Conservation (phyloP, 2,329 filamentous ascomycete genomes). For the Pseudocercospora vitis region DNA sequence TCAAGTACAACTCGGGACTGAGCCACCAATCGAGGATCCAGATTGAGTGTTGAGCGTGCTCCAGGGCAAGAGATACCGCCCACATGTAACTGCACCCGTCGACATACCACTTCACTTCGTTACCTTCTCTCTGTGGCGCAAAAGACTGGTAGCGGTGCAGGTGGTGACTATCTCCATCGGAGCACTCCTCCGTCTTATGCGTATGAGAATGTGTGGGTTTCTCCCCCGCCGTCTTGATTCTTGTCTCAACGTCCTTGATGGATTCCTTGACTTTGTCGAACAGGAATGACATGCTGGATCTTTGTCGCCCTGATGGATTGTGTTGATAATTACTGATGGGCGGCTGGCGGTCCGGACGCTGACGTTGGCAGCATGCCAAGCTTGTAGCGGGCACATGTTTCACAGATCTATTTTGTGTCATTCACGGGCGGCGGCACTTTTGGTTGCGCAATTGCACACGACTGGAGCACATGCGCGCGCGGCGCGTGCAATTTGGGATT, state of each 20-base stretch:
- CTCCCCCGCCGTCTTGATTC: conserved; percentile 51
- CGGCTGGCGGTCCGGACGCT: too few relatives aligned
- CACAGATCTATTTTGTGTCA: too few relatives aligned
- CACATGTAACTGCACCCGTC: conserved; percentile 83
- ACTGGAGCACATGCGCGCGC: too few relatives aligned
- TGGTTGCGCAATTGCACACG: too few relatives aligned
- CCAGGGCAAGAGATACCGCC: conserved; percentile 76
- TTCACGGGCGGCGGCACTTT: too few relatives aligned
- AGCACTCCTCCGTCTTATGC: conserved; percentile 42
- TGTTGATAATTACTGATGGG: too few relatives aligned
- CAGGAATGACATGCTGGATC: conserved; percentile 37
- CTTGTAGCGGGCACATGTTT: too few relatives aligned
- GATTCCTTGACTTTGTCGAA: conserved; percentile 58
- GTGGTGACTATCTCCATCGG: conserved; percentile 43
- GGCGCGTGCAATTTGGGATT: too few relatives aligned
- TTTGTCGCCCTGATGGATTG: not conserved
- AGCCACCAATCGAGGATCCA: conserved; percentile 81
- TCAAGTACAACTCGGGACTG: conserved; percentile 82
- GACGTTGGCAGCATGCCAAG: not conserved
- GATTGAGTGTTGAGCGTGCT: conserved; percentile 73
- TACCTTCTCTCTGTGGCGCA: conserved; percentile 68
- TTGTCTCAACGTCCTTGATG: conserved; percentile 52
- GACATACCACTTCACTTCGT: conserved; percentile 75
- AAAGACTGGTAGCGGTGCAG: conserved; percentile 63
- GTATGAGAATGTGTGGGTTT: conserved; percentile 49